Evolutionary conservation across 1,284 basidiomycete species (phyloP).

Genomic region (Malassezia slooffiae): DNA sequence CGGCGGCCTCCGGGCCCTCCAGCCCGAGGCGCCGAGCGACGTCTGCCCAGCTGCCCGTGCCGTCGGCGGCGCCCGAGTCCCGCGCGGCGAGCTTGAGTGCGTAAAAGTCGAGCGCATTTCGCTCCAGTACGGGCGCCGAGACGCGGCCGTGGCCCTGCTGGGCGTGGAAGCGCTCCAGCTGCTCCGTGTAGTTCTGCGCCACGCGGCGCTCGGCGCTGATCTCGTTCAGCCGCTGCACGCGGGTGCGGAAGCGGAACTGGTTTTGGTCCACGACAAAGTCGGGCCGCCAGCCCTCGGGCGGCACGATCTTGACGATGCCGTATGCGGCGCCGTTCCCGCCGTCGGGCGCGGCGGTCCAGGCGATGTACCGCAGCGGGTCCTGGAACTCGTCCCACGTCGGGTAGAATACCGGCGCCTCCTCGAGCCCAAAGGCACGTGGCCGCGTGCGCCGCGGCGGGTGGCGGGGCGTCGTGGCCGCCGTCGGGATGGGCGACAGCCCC

Average conservation of each 20-base stretch:
- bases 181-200: constrained; percentile 92
- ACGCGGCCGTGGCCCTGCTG: constrained; percentile 57
- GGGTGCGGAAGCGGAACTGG: constrained; percentile 86
- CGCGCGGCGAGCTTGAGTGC: constrained; percentile 80
- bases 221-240: constrained; percentile 85
- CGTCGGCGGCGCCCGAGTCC: constrained; percentile 65
- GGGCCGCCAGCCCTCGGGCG: constrained; percentile 86
- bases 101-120: constrained; percentile 85
- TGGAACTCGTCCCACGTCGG: constrained; percentile 81
- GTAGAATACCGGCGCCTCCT: constrained; percentile 80
- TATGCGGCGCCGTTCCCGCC: constrained; percentile 57
- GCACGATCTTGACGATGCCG: constrained; percentile 93
- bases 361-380: constrained; percentile 92
- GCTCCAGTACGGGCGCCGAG: constrained; percentile 80
- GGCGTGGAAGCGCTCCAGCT: constrained; percentile 60
- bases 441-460: constrained; percentile 22
- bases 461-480: constrained; percentile 28
- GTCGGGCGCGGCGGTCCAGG: constrained; percentile 58
- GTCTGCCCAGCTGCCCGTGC: constrained; percentile 72
- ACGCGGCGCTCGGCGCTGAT: constrained; percentile 94
- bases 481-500: constrained; percentile 21
- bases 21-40: constrained; percentile 72
- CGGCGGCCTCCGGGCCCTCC: constrained; percentile 53
- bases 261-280: constrained; percentile 89
- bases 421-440: constrained; percentile 60